Evolutionary conservation across 257 asterid species (phyloP).

Genomic region (Nicotiana tabacum): DNA sequence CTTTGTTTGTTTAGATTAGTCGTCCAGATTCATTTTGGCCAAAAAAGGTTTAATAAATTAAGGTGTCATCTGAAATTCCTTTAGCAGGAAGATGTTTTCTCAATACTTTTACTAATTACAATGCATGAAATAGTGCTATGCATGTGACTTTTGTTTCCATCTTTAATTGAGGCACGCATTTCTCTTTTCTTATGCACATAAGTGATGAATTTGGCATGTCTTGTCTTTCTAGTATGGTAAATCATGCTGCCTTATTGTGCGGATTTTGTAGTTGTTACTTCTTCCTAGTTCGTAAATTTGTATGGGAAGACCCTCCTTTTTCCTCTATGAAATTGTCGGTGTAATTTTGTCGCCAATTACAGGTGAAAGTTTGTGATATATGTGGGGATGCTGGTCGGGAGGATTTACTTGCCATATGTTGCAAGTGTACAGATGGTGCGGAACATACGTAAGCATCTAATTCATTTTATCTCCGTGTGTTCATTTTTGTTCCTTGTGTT

Average conservation of each 20-base stretch:
- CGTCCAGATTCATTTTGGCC: background rate
- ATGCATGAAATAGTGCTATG: background rate
- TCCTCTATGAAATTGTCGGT: background rate
- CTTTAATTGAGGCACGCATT: background rate
- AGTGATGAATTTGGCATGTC: background rate
- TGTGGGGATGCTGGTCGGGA: constrained; percentile 97
- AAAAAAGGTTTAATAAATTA: background rate
- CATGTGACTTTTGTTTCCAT: background rate
- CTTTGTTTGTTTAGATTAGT: background rate
- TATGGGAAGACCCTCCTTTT: background rate
- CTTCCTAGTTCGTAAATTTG: background rate
- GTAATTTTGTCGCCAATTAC: constrained; percentile 21
- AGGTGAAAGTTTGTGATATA: constrained; percentile 96
- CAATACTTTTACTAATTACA: background rate
- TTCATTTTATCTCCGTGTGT: background rate
- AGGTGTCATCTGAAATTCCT: background rate
- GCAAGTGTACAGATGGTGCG: constrained; percentile 87
- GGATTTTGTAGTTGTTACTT: background rate
- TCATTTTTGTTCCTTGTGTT: constrained; percentile 1
- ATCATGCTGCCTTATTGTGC: background rate
- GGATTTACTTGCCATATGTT: constrained; percentile 83
- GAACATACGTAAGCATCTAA: constrained; percentile 77
- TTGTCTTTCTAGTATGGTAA: background rate
- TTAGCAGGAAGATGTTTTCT: background rate
- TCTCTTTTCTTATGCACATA: background rate